Base-by-base conservation (phyloP, 2,329 filamentous ascomycete species). In the Rhinocladiella similis region DNA sequence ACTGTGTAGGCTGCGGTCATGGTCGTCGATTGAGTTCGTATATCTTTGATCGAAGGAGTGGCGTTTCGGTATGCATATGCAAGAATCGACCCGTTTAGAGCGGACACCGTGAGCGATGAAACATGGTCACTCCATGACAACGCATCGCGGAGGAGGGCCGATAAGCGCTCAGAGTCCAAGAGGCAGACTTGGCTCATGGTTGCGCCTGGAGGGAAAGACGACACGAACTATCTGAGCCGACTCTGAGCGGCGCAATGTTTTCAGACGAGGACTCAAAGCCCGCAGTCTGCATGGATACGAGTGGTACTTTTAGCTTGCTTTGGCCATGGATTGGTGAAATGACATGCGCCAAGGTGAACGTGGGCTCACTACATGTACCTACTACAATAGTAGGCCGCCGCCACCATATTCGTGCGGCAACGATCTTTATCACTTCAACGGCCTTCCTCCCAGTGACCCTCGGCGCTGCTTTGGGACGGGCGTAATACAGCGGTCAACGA, bases 181-280 rank as follows among this genome's bases (percentile, higher is more conserved):
- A 66, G 47, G 47, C 55, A 59, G 45, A 64, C 59, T 47, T 64
- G 63, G 39, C 55, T 49, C 63, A 65, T 65, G 14, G 20, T 59
- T 75, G 77, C 68, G 27, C 75, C 14, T 25, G 5, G 29, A 80
- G 69, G 76, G 72, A 38, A 80, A 82, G 70, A 85, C 47, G 39
- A 14, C 29, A 12, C 6, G n/a, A 35, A 13, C n/a, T 38, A 16
- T 13, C 33, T 22, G 42, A 13, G 19, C 29, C n/a, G 25, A 50
- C 42, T 19, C 41, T 22, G 18, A 22, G 38, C n/a, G 10, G 38
- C 5, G 5, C 38, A 18, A 18, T 41, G 38, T 7, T n/a, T 22
- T 43, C 41, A 3, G 20, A 12, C 18, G 13, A 20, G 41, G 18
- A 13, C 16, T 13, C 14, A 14, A 20, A 22, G 16, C 3, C 41